Evolutionary conservation across 2,329 filamentous ascomycete genomes (phyloP).

Genomic region (Furcasterigmium furcatum): DNA sequence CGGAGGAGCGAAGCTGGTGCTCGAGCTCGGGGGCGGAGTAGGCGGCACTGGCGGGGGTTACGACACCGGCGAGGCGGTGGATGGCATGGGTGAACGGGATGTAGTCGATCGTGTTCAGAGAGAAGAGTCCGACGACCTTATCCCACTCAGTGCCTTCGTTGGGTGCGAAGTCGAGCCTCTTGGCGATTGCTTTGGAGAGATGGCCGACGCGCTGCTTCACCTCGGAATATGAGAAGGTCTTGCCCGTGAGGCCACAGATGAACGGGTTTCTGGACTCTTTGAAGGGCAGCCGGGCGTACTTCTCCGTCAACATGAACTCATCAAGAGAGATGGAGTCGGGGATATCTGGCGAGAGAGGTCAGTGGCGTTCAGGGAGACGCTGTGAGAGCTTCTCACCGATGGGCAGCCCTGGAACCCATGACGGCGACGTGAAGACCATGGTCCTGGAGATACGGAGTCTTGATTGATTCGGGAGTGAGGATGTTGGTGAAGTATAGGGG

Average conservation of each 20-base stretch:
- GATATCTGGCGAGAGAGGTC: conserved; percentile 36
- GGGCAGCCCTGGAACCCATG: conserved; percentile 60
- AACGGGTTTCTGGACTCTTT: conserved; percentile 66
- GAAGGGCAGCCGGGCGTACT: conserved; percentile 63
- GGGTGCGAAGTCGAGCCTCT: conserved; percentile 68
- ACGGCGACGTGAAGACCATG: conserved; percentile 58
- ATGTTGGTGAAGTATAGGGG: no score
- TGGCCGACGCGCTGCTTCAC: conserved; percentile 63
- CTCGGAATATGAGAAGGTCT: conserved; percentile 60
- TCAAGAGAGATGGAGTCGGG: conserved; percentile 73
- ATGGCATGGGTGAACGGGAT: conserved; percentile 70
- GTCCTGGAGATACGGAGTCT: not conserved
- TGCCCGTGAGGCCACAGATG: conserved; percentile 72
- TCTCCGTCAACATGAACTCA: conserved; percentile 74
- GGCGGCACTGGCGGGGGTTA: conserved; percentile 71
- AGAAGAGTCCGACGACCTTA: conserved; percentile 73
- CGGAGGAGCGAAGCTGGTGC: conserved; percentile 68
- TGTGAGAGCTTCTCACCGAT: conserved; percentile 33
- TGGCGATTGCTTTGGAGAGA: conserved; percentile 65
- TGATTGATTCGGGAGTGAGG: no score
- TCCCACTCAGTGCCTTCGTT: conserved; percentile 76
- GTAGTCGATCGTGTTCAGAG: conserved; percentile 82
- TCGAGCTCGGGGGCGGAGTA: conserved; percentile 69
- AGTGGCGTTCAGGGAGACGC: not conserved
- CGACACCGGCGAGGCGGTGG: conserved; percentile 71